phyloP scores from a whole-genome alignment of 1,139 yeast species.

The Pichia sp. region DNA sequence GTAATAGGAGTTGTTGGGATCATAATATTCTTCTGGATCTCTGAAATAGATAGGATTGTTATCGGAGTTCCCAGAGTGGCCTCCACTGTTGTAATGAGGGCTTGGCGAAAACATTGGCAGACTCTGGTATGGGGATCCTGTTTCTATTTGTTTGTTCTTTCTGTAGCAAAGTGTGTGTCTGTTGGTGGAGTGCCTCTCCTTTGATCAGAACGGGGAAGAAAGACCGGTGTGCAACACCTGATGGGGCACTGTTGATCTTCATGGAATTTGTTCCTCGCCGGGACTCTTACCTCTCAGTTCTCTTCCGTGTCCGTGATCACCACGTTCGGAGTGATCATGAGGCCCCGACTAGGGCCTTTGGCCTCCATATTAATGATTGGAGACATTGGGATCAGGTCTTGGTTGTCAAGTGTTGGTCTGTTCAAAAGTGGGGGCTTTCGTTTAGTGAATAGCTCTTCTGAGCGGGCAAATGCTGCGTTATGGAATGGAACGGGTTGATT shows the following conservation, averaged over 20 bases:
- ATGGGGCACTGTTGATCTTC: too few species aligned
- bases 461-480: slow-evolving; percentile 1
- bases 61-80: background rate
- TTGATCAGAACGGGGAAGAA: too few species aligned
- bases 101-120: slow-evolving; percentile 8
- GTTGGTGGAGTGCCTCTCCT: too few species aligned
- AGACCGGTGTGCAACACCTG: too few species aligned
- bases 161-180: background rate
- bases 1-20: background rate
- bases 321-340: too few species aligned
- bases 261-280: too few species aligned
- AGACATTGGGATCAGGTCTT: slow-evolving; percentile 13
- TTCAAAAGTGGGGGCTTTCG: slow-evolving; percentile 9
- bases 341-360: too few species aligned
- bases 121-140: background rate
- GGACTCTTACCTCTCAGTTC: too few species aligned
- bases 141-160: background rate
- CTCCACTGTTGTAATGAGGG: slow-evolving; percentile 4
- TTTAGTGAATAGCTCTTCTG: slow-evolving; percentile 2
- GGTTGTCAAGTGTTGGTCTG: background rate
- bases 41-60: slow-evolving; percentile 20
- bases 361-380: slow-evolving; percentile 8
- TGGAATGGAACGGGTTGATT: background rate
- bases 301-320: background rate
- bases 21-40: slow-evolving; percentile 21